Evolutionary conservation across 768 basidiomycete genomes (phyloP), one percentile per base, ranked within the genome.

Genomic region (Mycena albidolilacea): DNA sequence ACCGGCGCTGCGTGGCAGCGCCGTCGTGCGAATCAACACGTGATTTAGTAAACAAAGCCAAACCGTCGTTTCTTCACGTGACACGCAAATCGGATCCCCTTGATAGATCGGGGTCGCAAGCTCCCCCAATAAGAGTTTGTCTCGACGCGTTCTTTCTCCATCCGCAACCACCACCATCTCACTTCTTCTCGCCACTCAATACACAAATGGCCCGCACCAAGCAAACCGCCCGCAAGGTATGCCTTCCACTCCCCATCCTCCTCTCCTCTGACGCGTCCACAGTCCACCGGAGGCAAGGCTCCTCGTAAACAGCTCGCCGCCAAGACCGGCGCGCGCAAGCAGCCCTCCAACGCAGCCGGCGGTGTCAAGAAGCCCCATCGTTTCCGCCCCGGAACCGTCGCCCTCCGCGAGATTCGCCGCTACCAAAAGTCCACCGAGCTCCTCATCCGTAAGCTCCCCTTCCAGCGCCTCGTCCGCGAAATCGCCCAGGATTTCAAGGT

Each of bases 401-500:
- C 74, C 11, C 74, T 75, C 68, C 74, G 74, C 44, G 74, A 75
- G 58, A 75, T 75, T n/a, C 46, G 74, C n/a, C 74, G 74, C 67
- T 75, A 75, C 74, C 74, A 75, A 44, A 75, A 75, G 67, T 72
- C 70, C 23, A 75, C 74, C 43, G 74, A 75, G 64, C 71, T 75
- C 21, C 74, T 75, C 71, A 75, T 75, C 67, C 70, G 74, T 64
- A 75, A 75, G 64, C 71, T 75, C 41, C 74, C 74, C 67, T 75
- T 75, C 70, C 74, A 75, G 74, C 82, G 88, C 60, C 81, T 89
- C 73, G 88, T 90, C 66, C 87, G 89, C 80, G 89, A 90, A 79
- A 90, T 89, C 72, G 89, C 89, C 68, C 89, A 90, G 84, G 89
- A 90, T 81, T 90, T 89, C 87, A 90, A 90, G 84, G 81, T 80